Evolutionary conservation across 169 alveolate genomes (phyloP), one percentile per base, ranked within the genome.

Genomic region (Eimeria acervulina): DNA sequence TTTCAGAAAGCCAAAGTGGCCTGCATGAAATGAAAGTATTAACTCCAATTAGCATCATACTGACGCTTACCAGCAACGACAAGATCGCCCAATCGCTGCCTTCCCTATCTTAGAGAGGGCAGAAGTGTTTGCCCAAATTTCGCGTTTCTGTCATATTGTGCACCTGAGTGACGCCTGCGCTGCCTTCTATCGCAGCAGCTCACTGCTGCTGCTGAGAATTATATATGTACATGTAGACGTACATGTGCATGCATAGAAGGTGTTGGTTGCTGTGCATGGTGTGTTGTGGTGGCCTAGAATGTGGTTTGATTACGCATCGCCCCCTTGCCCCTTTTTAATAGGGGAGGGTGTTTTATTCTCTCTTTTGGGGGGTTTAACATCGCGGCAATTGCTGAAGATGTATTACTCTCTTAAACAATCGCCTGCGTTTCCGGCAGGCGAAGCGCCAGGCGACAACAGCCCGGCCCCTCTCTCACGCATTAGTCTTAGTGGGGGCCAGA

Each of bases 401-500:
- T 59, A 90, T 78, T 44, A 55, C 26, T 61, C 95, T 5, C 72
- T 89, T 19, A 31, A 44, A 23, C 33, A 28, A 61, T 47, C 42
- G 88, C 52, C 87, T n/a, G 42, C 78, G 1, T 44, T 68, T 12
- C 51, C 87, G 2, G 55, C 88, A 7, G 70, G 80, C 23, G 70
- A 23, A n/a, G 87, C 38, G 7, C n/a, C 80, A 26, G 95, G 95
- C 28, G 95, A 44, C 51, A 44, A 51, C 66, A 42, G 88, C 88
- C 78, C 85, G 23, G 59, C 95, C 12, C 72, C 55, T 42, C 74
- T 66, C 6, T 40, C 87, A 1, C 74, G 87, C 74, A 66, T 40
- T 51, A 90, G 90, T 47, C 88, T 52, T 19, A 90, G 78, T 17
- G 95, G 95, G 59, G 95, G 95, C 51, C 95, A 90, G 95, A 90